Percentiles rank a stretch among this genome's conserved stretches.
Evolutionary conservation across 1,284 basidiomycete genomes (phyloP).

Genomic region (Puccinia polysora): DNA sequence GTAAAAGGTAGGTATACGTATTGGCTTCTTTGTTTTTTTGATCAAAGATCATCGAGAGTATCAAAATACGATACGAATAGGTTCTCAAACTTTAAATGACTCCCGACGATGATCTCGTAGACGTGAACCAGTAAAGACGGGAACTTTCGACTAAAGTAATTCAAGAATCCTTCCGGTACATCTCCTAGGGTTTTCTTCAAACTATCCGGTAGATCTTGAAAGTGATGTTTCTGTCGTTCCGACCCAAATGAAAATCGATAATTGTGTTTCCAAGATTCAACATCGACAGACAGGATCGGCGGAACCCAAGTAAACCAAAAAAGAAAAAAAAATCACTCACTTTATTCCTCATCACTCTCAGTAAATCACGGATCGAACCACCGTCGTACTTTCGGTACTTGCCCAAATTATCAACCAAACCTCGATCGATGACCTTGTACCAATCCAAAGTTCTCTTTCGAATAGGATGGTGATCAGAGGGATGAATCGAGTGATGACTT

Average conservation of each 20-base stretch:
- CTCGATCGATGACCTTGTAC: conserved; percentile 75
- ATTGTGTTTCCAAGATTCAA: neutral
- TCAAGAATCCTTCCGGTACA: conserved; percentile 85
- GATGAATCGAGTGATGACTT: neutral
- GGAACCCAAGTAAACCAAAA: neutral
- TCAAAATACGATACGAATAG: conserved; percentile 17
- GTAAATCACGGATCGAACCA: conserved; percentile 78
- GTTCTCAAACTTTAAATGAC: conserved; percentile 14
- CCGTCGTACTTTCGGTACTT: conserved; percentile 97
- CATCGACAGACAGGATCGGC: neutral
- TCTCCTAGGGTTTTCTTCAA: conserved; percentile 79
- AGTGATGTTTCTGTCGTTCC: conserved; percentile 80
- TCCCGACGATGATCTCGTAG: conserved; percentile 64
- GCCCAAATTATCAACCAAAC: conserved; percentile 86
- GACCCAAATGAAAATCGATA: conserved; percentile 16
- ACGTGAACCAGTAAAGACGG: conserved; percentile 88
- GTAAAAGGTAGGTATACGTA: neutral
- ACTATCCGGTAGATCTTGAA: conserved; percentile 86
- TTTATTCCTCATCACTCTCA: conserved; percentile 91
- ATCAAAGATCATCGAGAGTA: conserved; percentile 15
- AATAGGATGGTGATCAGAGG: neutral
- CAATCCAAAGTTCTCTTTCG: conserved; percentile 63
- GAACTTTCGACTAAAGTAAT: conserved; percentile 88
- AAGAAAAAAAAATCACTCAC: conserved; percentile 56
- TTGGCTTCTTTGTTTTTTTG: too few relatives aligned